Percentiles rank a stretch among this genome's conserved stretches.
phyloP scores from a whole-genome alignment of 2,329 filamentous ascomycete species.

The Colletotrichum orchidophilum region DNA sequence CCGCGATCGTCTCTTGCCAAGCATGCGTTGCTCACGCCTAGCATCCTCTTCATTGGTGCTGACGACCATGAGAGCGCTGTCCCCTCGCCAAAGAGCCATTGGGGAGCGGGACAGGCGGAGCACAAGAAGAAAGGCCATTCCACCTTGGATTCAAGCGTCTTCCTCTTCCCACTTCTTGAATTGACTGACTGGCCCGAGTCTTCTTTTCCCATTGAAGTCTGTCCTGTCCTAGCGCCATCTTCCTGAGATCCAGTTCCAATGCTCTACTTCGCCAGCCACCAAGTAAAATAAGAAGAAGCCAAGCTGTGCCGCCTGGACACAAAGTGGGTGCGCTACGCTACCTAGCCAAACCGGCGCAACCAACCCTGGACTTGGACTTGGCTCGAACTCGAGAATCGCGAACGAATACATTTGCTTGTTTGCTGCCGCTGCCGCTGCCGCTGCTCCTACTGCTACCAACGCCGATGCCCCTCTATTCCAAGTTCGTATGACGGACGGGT shows the following conservation, averaged over 20 bases:
- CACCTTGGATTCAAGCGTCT: slow-evolving; percentile 15
- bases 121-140: slow-evolving; percentile 32
- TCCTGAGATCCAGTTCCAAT: neutral
- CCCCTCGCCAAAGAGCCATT: slow-evolving; percentile 23
- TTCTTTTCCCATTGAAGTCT: neutral
- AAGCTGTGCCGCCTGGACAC: too few relatives aligned
- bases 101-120: slow-evolving; percentile 30
- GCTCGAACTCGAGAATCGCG: neutral
- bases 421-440: neutral
- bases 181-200: neutral
- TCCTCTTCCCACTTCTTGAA: neutral
- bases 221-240: neutral
- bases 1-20: slow-evolving; percentile 33
- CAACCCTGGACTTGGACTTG: neutral
- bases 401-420: neutral
- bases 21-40: slow-evolving; percentile 26
- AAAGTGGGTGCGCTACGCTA: neutral
- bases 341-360: neutral
- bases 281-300: too few relatives aligned
- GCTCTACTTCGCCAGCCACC: neutral
- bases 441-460: neutral
- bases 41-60: slow-evolving; percentile 27
- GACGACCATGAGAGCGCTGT: slow-evolving; percentile 4
- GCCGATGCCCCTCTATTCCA: slow-evolving; percentile 19
- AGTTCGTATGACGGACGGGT: slow-evolving; percentile 31